These are phyloP conservation scores for Monoraphidium neglectum DNA, from an alignment of 139 green algal genomes.

Conservation along the genomic window DNA sequence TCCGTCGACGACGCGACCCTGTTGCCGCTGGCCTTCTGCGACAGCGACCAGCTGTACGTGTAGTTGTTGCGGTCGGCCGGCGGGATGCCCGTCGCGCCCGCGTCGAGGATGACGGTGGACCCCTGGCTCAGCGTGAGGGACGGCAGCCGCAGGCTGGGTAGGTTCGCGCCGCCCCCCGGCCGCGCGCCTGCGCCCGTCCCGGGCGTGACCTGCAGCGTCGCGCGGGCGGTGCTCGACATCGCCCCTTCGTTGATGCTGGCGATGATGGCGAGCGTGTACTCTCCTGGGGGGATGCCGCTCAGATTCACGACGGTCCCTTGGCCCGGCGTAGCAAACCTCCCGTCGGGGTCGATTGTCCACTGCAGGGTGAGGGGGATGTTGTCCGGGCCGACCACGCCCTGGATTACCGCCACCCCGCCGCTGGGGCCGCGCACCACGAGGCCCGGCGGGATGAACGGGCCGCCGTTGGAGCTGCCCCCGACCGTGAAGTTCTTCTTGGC, in stretches of 20 bases:
- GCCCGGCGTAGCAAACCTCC: not conserved
- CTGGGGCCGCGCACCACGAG: not conserved
- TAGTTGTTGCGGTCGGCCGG: too few species aligned
- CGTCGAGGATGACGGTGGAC: too few species aligned
- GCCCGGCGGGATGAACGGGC: conserved; percentile 1
- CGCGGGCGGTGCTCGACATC: not conserved
- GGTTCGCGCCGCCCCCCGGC: not conserved
- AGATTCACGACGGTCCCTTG: conserved; percentile 10
- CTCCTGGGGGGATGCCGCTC: not conserved
- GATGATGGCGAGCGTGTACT: conserved; percentile 16
- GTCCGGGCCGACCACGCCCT: conserved; percentile 9
- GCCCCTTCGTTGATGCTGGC: not conserved
- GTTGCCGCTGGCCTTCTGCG: too few species aligned
- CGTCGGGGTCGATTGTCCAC: conserved; percentile 11
- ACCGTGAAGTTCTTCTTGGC: conserved; percentile 25
- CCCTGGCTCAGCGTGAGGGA: conserved; percentile 11
- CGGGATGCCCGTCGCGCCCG: too few species aligned
- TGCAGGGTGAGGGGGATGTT: conserved; percentile 3
- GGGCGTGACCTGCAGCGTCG: not conserved
- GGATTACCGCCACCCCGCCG: not conserved
- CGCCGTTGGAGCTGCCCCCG: not conserved
- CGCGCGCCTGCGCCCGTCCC: not conserved
- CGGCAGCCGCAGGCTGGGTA: conserved; percentile 27
- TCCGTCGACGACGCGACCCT: too few species aligned
- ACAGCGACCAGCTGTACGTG: too few species aligned